phyloP scores from a whole-genome alignment of 2,329 filamentous ascomycete species.

The Verticillium albo-atrum region DNA sequence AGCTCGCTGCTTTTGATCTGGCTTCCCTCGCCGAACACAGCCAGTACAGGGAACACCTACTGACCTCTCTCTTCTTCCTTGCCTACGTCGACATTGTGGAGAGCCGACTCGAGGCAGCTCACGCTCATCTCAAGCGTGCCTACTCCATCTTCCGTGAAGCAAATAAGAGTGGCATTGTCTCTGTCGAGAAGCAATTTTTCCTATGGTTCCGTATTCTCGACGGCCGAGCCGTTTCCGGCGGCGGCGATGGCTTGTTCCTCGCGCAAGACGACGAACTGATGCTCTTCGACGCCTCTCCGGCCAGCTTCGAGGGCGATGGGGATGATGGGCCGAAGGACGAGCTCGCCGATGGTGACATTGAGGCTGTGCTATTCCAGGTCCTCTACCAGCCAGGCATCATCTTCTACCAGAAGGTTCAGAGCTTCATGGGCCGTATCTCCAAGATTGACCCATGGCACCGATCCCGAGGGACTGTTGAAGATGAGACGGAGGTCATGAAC shows the following conservation, averaged over 20 bases:
- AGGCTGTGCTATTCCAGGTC: constrained; percentile 49
- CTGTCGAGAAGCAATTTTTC: constrained; percentile 41
- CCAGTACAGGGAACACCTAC: constrained; percentile 31
- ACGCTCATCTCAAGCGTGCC: constrained; percentile 43
- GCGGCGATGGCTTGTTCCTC: constrained; percentile 49
- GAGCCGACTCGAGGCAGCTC: constrained; percentile 35
- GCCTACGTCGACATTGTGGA: constrained; percentile 47
- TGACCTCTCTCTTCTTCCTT: constrained; percentile 47
- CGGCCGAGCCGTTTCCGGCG: constrained; percentile 48
- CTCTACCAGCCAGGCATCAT: constrained; percentile 51
- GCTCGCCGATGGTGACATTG: constrained; percentile 29
- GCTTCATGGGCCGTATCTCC: constrained; percentile 52
- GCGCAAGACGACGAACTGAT: constrained; percentile 38
- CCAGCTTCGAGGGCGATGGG: constrained; percentile 26
- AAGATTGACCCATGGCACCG: constrained; percentile 54
- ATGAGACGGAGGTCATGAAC: constrained; percentile 55
- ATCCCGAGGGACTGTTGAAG: constrained; percentile 49
- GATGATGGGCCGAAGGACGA: constrained; percentile 15
- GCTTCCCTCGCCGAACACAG: constrained; percentile 21
- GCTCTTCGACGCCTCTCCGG: constrained; percentile 33
- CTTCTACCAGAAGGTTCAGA: constrained; percentile 55
- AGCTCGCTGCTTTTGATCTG: constrained; percentile 19
- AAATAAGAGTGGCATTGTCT: not conserved
- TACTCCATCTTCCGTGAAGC: constrained; percentile 20
- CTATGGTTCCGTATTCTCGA: constrained; percentile 52